These are phyloP conservation scores for Ophiostoma piceae DNA, from an alignment of 2,329 filamentous ascomycete genomes.

Conservation along the genomic window DNA sequence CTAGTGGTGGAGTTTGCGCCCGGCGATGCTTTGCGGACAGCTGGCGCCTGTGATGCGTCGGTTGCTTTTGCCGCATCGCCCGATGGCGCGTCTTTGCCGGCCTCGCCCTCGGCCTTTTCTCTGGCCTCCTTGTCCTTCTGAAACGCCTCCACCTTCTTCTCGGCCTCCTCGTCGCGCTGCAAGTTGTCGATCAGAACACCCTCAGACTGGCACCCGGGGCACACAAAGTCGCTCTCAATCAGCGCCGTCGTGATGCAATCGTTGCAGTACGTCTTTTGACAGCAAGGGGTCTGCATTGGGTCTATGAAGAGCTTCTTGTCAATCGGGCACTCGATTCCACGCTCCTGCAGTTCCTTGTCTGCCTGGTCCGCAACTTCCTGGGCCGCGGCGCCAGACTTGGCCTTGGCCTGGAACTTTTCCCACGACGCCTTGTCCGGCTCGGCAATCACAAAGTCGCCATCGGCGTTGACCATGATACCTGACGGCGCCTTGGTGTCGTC, in stretches of 20 bases:
- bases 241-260: conserved; percentile 99
- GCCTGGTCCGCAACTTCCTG: conserved; percentile 71
- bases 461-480: conserved; percentile 94
- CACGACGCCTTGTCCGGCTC: conserved; percentile 92
- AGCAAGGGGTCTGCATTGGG: conserved; percentile 98
- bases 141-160: conserved; percentile 72
- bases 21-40: conserved; percentile 11
- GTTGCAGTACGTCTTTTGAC: conserved; percentile 97
- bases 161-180: conserved; percentile 71
- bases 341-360: conserved; percentile 82
- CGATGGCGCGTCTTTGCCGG: conserved; percentile 42
- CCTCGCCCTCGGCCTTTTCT: conserved; percentile 29
- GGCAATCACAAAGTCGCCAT: conserved; percentile 95
- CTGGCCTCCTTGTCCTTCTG: conserved; percentile 51
- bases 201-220: conserved; percentile 84
- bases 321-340: conserved; percentile 85
- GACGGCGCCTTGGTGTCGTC: conserved; percentile 77
- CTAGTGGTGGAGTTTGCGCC: background rate
- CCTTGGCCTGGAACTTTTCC: conserved; percentile 95
- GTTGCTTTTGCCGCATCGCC: conserved; percentile 24
- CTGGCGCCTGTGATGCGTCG: background rate
- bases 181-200: conserved; percentile 92
- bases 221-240: conserved; percentile 96
- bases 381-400: conserved; percentile 76
- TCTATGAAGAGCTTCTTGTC: conserved; percentile 98